Evolutionary conservation across 495 filamentous ascomycete species (phyloP).

Genomic region (Neurospora hispaniola): DNA sequence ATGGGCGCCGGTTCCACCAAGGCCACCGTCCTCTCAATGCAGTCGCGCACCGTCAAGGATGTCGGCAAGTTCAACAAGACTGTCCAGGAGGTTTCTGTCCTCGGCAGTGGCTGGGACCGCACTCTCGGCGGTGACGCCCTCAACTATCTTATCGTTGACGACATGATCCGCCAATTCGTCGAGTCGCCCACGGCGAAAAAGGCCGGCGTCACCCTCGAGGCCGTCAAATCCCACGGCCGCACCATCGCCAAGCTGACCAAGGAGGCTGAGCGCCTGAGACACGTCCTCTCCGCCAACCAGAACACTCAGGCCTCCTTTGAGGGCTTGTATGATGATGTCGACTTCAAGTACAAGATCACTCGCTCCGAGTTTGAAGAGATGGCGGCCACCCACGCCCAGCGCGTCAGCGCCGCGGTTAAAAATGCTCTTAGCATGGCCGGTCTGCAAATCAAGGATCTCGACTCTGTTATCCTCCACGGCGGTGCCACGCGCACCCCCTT

Average conservation of each 20-base stretch:
- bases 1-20: constrained; percentile 98
- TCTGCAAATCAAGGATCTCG: constrained; percentile 63
- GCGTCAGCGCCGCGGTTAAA: constrained; percentile 59
- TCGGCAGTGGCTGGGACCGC: constrained; percentile 82
- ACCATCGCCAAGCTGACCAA: constrained; percentile 82
- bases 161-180: constrained; percentile 74
- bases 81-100: constrained; percentile 78
- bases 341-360: constrained; percentile 86
- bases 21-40: constrained; percentile 86
- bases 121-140: constrained; percentile 83
- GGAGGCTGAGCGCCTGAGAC: constrained; percentile 77
- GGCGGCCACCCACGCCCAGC: constrained; percentile 53
- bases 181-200: constrained; percentile 60
- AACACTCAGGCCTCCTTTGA: constrained; percentile 76
- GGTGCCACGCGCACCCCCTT: constrained; percentile 88
- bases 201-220: constrained; percentile 44
- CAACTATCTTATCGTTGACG: constrained; percentile 75
- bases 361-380: constrained; percentile 74
- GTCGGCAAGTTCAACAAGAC: constrained; percentile 93
- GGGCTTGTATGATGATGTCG: constrained; percentile 78
- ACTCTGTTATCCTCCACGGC: constrained; percentile 87
- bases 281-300: constrained; percentile 87
- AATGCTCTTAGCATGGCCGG: constrained; percentile 65
- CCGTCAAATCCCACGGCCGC: constrained; percentile 66
- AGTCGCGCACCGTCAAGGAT: constrained; percentile 81